Evolutionary conservation across 1,284 basidiomycete species (phyloP).

Genomic region (Moesziomyces antarcticus): DNA sequence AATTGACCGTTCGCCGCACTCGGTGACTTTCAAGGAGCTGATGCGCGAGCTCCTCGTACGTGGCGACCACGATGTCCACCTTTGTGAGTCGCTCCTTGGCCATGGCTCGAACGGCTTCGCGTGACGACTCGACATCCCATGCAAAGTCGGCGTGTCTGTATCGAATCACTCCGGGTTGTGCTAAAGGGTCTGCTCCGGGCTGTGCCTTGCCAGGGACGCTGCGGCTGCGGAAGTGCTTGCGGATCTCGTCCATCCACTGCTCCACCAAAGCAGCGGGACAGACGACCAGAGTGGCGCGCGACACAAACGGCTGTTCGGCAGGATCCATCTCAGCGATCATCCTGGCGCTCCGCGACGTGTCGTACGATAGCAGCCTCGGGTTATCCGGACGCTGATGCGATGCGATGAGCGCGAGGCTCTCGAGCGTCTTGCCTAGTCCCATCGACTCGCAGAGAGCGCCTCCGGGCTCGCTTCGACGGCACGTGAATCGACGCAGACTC

Average conservation of each 20-base stretch:
- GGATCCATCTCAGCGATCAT: slow-evolving; percentile 31
- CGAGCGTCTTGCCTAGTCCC: slow-evolving; percentile 55
- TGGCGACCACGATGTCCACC: slow-evolving; percentile 52
- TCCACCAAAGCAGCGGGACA: slow-evolving; percentile 50
- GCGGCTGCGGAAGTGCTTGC: slow-evolving; percentile 50
- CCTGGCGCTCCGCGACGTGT: slow-evolving; percentile 40
- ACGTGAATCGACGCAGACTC: slow-evolving; percentile 36
- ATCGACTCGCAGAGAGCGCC: slow-evolving; percentile 56
- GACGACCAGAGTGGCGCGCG: slow-evolving; percentile 48
- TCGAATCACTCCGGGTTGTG: slow-evolving; percentile 35
- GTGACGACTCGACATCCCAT: slow-evolving; percentile 21
- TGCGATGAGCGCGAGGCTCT: slow-evolving; percentile 46
- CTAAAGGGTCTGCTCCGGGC: neutral
- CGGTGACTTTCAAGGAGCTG: slow-evolving; percentile 42
- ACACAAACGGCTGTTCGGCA: slow-evolving; percentile 27
- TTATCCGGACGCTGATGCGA: slow-evolving; percentile 34
- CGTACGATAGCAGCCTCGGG: slow-evolving; percentile 29
- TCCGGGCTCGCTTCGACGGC: slow-evolving; percentile 43
- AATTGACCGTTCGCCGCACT: slow-evolving; percentile 12
- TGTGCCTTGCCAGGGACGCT: neutral
- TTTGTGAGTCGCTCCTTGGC: slow-evolving; percentile 19
- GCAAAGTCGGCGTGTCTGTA: slow-evolving; percentile 34
- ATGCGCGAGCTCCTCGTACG: slow-evolving; percentile 47
- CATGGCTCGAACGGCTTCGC: slow-evolving; percentile 18
- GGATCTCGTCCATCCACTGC: slow-evolving; percentile 55